Percentiles rank a stretch among this genome's conserved stretches.
These are phyloP conservation scores for Thelephora terrestris DNA, from an alignment of 1,284 basidiomycete genomes.

Conservation along the genomic window DNA sequence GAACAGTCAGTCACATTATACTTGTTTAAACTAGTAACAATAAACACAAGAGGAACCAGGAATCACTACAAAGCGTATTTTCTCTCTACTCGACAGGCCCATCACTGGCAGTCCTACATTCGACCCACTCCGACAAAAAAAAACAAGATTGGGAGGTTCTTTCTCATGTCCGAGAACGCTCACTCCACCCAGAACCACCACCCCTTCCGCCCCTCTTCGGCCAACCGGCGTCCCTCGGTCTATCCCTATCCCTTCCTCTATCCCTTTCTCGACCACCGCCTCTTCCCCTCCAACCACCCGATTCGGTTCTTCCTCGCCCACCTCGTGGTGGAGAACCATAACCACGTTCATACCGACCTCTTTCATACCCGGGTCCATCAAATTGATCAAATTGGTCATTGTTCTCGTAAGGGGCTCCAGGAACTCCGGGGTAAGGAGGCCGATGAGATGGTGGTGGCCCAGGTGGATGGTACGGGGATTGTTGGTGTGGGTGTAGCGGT, in stretches of 20 bases:
- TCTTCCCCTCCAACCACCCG: constrained; percentile 16
- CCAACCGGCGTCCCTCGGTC: constrained; percentile 52
- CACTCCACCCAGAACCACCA: constrained; percentile 8
- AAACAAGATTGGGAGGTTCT: too few relatives aligned
- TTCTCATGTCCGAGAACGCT: too few relatives aligned
- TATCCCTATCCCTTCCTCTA: constrained; percentile 17
- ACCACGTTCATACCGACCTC: not conserved
- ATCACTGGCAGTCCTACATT: too few relatives aligned
- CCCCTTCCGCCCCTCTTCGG: constrained; percentile 18
- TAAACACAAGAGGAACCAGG: too few relatives aligned
- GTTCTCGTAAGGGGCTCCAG: constrained; percentile 8
- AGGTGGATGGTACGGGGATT: constrained; percentile 6
- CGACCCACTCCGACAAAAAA: too few relatives aligned
- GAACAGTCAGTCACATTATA: too few relatives aligned
- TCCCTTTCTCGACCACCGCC: constrained; percentile 16
- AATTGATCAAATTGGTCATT: constrained; percentile 9
- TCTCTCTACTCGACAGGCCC: too few relatives aligned
- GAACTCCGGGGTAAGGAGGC: constrained; percentile 4
- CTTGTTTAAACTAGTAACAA: too few relatives aligned
- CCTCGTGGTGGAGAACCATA: constrained; percentile 15
- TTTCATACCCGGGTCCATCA: constrained; percentile 8
- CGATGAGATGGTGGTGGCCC: constrained; percentile 4
- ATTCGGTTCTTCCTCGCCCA: constrained; percentile 15
- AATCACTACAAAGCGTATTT: too few relatives aligned
- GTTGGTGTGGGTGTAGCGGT: constrained; percentile 10